Evolutionary conservation across 1,284 basidiomycete species (phyloP), one percentile per base, ranked within the genome.

Genomic region (Flammula alnicola): DNA sequence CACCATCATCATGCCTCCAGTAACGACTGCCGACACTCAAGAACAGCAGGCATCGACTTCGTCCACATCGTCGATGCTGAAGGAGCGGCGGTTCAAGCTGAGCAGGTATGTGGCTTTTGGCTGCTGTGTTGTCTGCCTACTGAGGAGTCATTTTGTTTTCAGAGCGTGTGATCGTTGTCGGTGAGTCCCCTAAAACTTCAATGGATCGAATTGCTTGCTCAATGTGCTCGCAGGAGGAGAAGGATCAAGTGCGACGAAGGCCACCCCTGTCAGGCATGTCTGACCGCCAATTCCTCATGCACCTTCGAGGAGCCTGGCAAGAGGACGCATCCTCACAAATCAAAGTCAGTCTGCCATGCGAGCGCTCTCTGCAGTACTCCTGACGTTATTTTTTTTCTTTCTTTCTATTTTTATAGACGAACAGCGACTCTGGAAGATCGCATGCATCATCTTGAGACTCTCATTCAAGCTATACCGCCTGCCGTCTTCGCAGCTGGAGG

Each of bases 141-240:
- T 47, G 20, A 53, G 32, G 27, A 61, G n/a, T n/a, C n/a, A n/a
- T n/a, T 35, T 54, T 29, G 16, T 42, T 56, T 52, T 23, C 52
- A 90, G 89, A 65, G 88, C 88, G 53, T 91, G 88, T 74, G 88
- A 91, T 77, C 85, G 89, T 52, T 91, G 88, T 76, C 81, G 88
- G 88, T 91, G 71, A 78, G 86, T 64, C 47, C 25, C 49, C 49
- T 53, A 38, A 23, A 14, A 49, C 42, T 32, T 31, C 35, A 41
- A n/a, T 22, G 31, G 22, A 26, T 25, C 19, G 31, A 33, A 27
- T 27, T 30, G 22, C n/a, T n/a, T 37, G 41, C 53, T 58, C 25
- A 58, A 47, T 27, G 20, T n/a, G 50, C 45, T 39, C 31, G 19
- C 37, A 89, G 88, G 26, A 84, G 88, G 49, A 74, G 88, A 60